Base-by-base conservation (phyloP, 2,329 filamentous ascomycete genomes). In the Aureobasidium vineae region DNA sequence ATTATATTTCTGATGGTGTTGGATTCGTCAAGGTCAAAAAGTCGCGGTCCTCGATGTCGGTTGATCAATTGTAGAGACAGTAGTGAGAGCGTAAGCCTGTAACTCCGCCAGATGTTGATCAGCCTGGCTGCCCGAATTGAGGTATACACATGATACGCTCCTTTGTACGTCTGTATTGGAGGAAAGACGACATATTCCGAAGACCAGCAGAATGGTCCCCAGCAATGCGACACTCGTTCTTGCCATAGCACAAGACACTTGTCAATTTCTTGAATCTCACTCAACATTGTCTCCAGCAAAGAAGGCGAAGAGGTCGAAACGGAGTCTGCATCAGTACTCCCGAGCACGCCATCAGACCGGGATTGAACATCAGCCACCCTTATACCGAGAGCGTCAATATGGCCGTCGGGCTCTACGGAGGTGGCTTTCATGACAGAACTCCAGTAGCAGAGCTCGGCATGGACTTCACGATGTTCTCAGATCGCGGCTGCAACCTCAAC, bases 31-130 rank as follows among this genome's bases (percentile, higher is more conserved):
- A 10, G 5, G 16, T 59, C 19, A 6, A 33, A 23, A 5, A 21
- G 11, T 3, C 16, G 16, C n/a, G 1, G 7, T 6, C 16, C 19
- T 47, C 19, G 16, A 15, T 60, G 28, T 10, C 8, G 21, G 15
- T n/a, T 19, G 5, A 36, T 60, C 26, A 60, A 21, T 5, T 60
- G 56, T 10, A 60, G 28, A 26, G 56, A 33, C 8, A 60, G 5
- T 1, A 45, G 19, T 1, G 40, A 33, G 2, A 60, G 26, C 2
- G 56, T 47, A 10, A 60, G 23, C 19, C 56, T 60, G 19, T 60
- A 60, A 19, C 56, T 36, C 13, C 56, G 56, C 56, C 56, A 60
- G 26, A 60, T 60, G 26, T 60, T 60, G 3, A 60, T 21, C 1
- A 60, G 56, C 6, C 56, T 31, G 16, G 56, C 56, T 6, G 56